Percentiles rank a stretch among this genome's conserved stretches.
Evolutionary conservation across 805 yeast genomes (phyloP).

Genomic region (Candida anglica): DNA sequence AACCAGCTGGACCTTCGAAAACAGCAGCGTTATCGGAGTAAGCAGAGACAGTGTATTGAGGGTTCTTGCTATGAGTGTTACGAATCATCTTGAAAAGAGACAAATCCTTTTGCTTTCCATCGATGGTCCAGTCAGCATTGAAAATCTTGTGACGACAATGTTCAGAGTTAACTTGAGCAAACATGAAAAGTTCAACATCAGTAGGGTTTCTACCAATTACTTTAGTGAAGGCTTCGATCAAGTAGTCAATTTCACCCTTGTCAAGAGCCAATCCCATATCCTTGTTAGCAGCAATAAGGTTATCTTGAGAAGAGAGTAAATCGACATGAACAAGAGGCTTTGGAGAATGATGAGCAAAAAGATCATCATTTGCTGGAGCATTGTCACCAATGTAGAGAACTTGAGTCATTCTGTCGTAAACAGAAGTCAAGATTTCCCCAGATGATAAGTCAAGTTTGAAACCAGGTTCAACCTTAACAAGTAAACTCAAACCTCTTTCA

Average conservation of each 20-base stretch:
- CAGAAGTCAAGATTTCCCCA: slow-evolving; percentile 57
- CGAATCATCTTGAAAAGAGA: slow-evolving; percentile 92
- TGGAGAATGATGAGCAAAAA: slow-evolving; percentile 76
- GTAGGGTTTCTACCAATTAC: slow-evolving; percentile 85
- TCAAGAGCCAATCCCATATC: slow-evolving; percentile 92
- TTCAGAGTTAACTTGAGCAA: slow-evolving; percentile 98
- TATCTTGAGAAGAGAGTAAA: slow-evolving; percentile 50
- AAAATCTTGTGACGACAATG: slow-evolving; percentile 99
- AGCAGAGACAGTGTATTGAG: slow-evolving; percentile 84
- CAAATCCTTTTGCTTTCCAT: slow-evolving; percentile 67
- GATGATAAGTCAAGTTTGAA: slow-evolving; percentile 57
- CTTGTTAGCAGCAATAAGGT: slow-evolving; percentile 72
- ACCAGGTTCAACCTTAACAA: slow-evolving; percentile 68
- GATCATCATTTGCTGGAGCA: slow-evolving; percentile 63
- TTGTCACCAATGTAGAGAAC: slow-evolving; percentile 44
- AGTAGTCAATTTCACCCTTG: slow-evolving; percentile 85
- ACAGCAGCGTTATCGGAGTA: slow-evolving; percentile 98
- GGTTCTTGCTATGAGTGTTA: slow-evolving; percentile 80
- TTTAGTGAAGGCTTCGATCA: slow-evolving; percentile 75
- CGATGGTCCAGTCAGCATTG: slow-evolving; percentile 97
- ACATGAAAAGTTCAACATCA: slow-evolving; percentile 97
- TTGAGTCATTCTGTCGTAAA: slow-evolving; percentile 96
- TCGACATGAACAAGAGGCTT: slow-evolving; percentile 79
- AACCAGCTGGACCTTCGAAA: slow-evolving; percentile 77
- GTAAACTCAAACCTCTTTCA: slow-evolving; percentile 83